A percentile compares a stretch with the other conserved stretches of the same genome.
Conservation (phyloP, 2,329 filamentous ascomycete genomes). For the Colletotrichum lini region DNA sequence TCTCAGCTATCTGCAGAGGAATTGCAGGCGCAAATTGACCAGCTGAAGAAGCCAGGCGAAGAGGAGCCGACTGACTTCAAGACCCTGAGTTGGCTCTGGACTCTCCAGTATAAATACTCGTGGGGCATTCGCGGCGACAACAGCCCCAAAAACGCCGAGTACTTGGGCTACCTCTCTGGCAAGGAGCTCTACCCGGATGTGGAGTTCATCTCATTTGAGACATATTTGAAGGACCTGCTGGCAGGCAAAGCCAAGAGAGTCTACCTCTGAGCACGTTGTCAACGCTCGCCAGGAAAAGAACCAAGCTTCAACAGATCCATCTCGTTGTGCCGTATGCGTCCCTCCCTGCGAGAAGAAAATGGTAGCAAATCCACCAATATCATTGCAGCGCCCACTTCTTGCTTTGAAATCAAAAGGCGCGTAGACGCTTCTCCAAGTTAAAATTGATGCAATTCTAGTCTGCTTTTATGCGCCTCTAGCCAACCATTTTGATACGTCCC, state of each 20-base stretch:
- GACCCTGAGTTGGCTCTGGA: background rate
- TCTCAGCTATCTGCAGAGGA: background rate
- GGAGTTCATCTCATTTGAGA: background rate
- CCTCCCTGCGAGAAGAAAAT: too few relatives aligned
- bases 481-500: slow-evolving; percentile 76
- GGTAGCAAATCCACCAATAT: too few relatives aligned
- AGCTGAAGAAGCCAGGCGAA: background rate
- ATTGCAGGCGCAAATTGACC: background rate
- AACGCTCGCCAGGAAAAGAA: background rate
- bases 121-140: slow-evolving; percentile 67
- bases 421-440: background rate
- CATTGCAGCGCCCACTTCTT: background rate
- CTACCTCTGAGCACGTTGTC: background rate
- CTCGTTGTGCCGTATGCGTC: too few relatives aligned
- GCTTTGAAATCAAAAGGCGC: background rate
- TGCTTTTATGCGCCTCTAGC: slow-evolving; percentile 14
- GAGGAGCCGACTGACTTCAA: background rate
- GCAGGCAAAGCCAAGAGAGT: slow-evolving; percentile 3
- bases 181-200: slow-evolving; percentile 69
- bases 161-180: slow-evolving; percentile 67
- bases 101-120: slow-evolving; percentile 60
- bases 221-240: background rate
- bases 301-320: too few relatives aligned
- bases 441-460: background rate
- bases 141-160: slow-evolving; percentile 65